Evolutionary conservation across 1,284 basidiomycete genomes (phyloP), one percentile per base, ranked within the genome.

Genomic region (Athelia sp.): DNA sequence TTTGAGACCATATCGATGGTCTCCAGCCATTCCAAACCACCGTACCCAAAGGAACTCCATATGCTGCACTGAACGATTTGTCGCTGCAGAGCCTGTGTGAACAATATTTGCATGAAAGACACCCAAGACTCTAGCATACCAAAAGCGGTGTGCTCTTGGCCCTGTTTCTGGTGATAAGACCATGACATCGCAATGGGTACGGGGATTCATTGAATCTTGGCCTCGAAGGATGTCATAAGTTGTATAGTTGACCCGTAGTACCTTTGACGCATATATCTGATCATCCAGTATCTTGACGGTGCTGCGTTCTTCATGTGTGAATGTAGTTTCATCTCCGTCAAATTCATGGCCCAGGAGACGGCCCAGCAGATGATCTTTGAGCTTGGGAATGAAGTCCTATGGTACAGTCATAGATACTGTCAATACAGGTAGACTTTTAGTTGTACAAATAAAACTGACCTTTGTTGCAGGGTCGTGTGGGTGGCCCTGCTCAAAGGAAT

Each of bases 241-340:
- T 0, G 71, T 76, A 52, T 71, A 76, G 47, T 76, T 73, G 45
- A 76, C 48, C 0, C 58, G 57, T n/a, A 70, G 35, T 0, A 54
- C 54, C 17, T 63, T 60, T 47, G 67, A 60, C 0, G 43, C 42
- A 50, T 68, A 73, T 0, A 76, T 56, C 2, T 43, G 26, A 31
- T 65, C 49, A 13, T 65, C 46, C 1, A 48, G 22, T 21, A 73
- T 57, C 2, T 49, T 15, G 3, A 72, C 51, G n/a, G 52, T 44
- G 17, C 23, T 44, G 21, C 17, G 46, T 11, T 36, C 29, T 22
- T 29, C 17, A 18, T 4, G 31, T 1, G 51, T 45, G 43, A 57
- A 57, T 2, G 29, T 19, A 10, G 43, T 23, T 14, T 56, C 52
- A 3, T 56, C 45, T 0, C 32, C 47, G 26, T 43, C 38, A 24